These are phyloP conservation scores for Phanerodontia chrysosporium DNA, from an alignment of 768 basidiomycete genomes.

Conservation along the genomic window DNA sequence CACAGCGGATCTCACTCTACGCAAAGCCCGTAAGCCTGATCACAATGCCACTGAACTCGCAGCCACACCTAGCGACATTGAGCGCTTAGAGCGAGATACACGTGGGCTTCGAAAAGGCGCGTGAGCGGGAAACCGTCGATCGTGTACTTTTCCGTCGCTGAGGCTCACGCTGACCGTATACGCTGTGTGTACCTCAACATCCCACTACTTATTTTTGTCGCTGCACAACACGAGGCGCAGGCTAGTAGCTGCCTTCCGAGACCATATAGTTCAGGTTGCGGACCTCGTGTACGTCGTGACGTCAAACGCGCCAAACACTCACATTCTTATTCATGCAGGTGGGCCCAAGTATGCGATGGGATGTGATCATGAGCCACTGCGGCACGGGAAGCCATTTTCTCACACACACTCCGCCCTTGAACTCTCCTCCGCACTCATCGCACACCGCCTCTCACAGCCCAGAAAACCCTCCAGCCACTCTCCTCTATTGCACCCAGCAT, in stretches of 20 bases:
- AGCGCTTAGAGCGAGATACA: too few relatives aligned
- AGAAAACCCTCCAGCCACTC: neutral
- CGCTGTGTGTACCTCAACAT: too few relatives aligned
- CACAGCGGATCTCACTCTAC: too few relatives aligned
- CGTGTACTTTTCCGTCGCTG: neutral
- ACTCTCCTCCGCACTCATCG: neutral
- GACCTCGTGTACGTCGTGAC: conserved; percentile 6
- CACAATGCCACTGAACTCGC: too few relatives aligned
- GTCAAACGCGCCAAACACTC: neutral
- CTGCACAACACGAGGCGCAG: too few relatives aligned
- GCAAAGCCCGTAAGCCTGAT: too few relatives aligned
- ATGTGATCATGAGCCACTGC: neutral
- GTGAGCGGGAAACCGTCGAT: neutral
- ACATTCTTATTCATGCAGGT: neutral
- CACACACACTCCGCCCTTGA: neutral
- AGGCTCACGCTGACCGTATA: neutral
- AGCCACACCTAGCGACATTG: too few relatives aligned
- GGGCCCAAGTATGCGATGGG: neutral
- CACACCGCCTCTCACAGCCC: neutral
- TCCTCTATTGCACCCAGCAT: neutral
- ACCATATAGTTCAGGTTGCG: too few relatives aligned
- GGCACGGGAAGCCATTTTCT: neutral
- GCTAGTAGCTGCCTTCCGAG: too few relatives aligned
- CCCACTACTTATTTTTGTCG: too few relatives aligned
- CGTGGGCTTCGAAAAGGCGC: neutral